Conservation (phyloP, 306 rosid species). For the Canavalia ensiformis region DNA sequence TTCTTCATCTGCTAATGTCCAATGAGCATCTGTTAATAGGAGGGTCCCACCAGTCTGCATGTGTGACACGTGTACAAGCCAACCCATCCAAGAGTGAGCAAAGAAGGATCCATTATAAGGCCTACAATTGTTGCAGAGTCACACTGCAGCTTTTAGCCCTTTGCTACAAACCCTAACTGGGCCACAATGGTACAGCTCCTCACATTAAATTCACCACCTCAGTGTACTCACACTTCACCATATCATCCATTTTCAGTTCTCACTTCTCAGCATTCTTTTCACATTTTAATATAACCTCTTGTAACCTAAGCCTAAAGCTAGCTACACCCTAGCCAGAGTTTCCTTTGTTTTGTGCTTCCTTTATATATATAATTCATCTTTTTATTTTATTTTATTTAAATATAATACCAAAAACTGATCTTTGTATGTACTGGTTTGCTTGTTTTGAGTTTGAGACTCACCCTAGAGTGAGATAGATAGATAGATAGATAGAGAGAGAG, state of each 20-base stretch:
- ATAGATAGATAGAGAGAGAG: no score
- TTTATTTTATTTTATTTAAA: background rate
- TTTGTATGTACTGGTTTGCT: background rate
- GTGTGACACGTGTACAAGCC: constrained; percentile 62
- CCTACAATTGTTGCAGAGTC: constrained; percentile 58
- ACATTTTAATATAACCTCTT: constrained; percentile 32
- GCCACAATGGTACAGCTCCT: constrained; percentile 67
- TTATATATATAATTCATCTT: background rate
- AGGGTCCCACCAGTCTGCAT: constrained; percentile 57
- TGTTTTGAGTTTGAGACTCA: background rate
- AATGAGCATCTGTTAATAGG: constrained; percentile 35
- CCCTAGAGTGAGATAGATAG: background rate
- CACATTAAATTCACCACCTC: constrained; percentile 79
- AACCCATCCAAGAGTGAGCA: constrained; percentile 37
- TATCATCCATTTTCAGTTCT: constrained; percentile 46
- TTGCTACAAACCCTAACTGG: constrained; percentile 67
- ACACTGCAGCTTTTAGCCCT: constrained; percentile 62
- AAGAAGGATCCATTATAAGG: constrained; percentile 58
- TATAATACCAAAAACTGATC: constrained; percentile 38
- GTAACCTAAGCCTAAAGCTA: constrained; percentile 51
- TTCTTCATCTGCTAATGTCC: constrained; percentile 32
- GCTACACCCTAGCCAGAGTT: background rate
- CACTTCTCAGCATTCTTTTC: constrained; percentile 37
- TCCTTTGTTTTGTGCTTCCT: background rate
- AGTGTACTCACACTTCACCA: constrained; percentile 43